phyloP scores from a whole-genome alignment of 2,329 filamentous ascomycete species.

The Taxawa tesnikishii region DNA sequence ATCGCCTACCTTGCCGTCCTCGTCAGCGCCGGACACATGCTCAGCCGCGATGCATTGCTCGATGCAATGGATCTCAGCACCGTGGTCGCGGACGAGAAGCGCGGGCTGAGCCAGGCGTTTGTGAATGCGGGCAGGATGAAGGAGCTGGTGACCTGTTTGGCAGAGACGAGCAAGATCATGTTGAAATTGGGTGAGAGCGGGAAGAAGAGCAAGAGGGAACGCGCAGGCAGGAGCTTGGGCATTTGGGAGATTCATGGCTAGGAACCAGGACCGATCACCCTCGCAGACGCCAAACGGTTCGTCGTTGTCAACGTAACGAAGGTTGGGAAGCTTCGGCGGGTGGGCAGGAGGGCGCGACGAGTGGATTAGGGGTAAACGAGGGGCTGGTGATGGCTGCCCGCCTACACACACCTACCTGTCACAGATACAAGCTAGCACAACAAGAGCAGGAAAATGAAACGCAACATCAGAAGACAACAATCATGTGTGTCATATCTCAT shows the following conservation, averaged over 20 bases:
- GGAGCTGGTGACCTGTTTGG: constrained; percentile 47
- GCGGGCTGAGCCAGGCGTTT: constrained; percentile 23
- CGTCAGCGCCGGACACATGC: constrained; percentile 61
- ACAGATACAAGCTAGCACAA: too few relatives aligned
- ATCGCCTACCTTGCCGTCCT: constrained; percentile 74
- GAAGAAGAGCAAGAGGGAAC: constrained; percentile 29
- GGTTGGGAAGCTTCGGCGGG: too few relatives aligned
- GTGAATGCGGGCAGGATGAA: constrained; percentile 28
- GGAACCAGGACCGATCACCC: too few relatives aligned
- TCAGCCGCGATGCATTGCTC: constrained; percentile 65
- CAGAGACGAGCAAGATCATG: constrained; percentile 63
- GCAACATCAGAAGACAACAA: too few relatives aligned
- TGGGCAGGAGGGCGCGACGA: too few relatives aligned
- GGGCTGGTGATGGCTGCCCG: too few relatives aligned
- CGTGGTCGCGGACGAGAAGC: constrained; percentile 43
- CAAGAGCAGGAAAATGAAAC: too few relatives aligned
- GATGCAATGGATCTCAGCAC: constrained; percentile 80
- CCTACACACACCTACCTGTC: too few relatives aligned
- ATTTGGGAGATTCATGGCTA: constrained; percentile 27
- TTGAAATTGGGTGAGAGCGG: constrained; percentile 34
- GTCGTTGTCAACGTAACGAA: too few relatives aligned
- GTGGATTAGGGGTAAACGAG: too few relatives aligned
- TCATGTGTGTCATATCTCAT: too few relatives aligned
- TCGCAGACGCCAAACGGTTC: too few relatives aligned
- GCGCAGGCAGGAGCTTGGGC: constrained; percentile 27